phyloP scores from a whole-genome alignment of 768 basidiomycete genomes.

The Infundibulicybe gibba region DNA sequence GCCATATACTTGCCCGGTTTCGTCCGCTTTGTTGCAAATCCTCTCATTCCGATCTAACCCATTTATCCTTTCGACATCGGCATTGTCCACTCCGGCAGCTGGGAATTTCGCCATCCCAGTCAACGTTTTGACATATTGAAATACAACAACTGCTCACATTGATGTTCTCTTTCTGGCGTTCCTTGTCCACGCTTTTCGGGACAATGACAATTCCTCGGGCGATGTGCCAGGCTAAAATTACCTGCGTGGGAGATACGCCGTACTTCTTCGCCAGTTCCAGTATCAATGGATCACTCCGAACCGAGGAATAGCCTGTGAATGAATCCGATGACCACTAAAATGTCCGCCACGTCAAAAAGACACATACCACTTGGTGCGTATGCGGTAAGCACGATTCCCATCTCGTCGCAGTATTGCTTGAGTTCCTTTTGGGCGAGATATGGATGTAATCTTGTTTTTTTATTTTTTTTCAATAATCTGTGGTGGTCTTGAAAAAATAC shows the following conservation, averaged over 20 bases:
- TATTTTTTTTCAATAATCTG: too few species aligned
- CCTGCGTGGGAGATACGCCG: conserved; percentile 39
- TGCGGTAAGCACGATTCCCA: conserved; percentile 46
- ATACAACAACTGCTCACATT: conserved; percentile 26
- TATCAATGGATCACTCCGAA: conserved; percentile 44
- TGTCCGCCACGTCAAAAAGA: too few species aligned
- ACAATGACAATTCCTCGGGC: conserved; percentile 38
- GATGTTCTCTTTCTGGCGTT: conserved; percentile 48
- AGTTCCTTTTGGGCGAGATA: conserved; percentile 49
- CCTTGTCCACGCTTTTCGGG: conserved; percentile 43
- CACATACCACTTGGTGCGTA: conserved; percentile 43
- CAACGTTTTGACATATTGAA: background rate
- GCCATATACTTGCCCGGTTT: conserved; percentile 30
- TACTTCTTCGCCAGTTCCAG: conserved; percentile 43
- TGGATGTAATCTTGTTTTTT: conserved; percentile 43
- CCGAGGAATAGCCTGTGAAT: conserved; percentile 32
- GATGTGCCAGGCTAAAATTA: conserved; percentile 51
- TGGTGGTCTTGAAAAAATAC: conserved; percentile 5
- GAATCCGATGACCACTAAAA: background rate
- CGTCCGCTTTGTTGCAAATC: conserved; percentile 34
- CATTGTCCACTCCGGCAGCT: conserved; percentile 32
- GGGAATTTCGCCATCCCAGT: conserved; percentile 1
- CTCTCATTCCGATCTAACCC: conserved; percentile 37
- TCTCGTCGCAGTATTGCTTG: conserved; percentile 39
- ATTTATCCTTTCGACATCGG: conserved; percentile 42